Conservation (phyloP, 805 yeast species). For the Metschnikowia reukaufii region DNA sequence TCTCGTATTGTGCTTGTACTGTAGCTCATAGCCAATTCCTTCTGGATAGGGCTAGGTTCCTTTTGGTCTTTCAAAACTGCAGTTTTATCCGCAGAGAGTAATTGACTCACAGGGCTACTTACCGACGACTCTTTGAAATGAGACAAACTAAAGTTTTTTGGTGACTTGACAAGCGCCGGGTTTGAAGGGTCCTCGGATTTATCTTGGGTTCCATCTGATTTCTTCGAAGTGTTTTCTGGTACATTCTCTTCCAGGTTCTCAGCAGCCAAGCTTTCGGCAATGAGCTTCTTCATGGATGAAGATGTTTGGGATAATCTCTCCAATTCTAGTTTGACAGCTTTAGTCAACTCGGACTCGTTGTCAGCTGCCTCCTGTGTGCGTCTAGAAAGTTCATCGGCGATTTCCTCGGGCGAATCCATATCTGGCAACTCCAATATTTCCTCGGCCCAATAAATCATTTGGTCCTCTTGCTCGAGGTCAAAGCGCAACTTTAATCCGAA, state of each 20-base stretch:
- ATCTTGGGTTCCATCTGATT: not conserved
- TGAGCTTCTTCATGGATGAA: slow-evolving; percentile 16
- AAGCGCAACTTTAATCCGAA: slow-evolving; percentile 47
- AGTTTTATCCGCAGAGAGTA: slow-evolving; percentile 23
- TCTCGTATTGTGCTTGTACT: slow-evolving; percentile 41
- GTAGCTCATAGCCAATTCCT: slow-evolving; percentile 29
- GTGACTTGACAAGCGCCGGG: slow-evolving; percentile 34
- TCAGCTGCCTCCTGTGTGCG: slow-evolving; percentile 9
- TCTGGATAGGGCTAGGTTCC: slow-evolving; percentile 5
- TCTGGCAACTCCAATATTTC: slow-evolving; percentile 6
- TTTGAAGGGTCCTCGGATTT: slow-evolving; percentile 17
- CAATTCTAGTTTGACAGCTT: slow-evolving; percentile 35
- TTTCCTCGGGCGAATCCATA: slow-evolving; percentile 10
- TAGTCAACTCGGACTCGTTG: slow-evolving; percentile 33
- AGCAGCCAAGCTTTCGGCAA: too few relatives aligned
- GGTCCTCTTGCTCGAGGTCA: slow-evolving; percentile 39
- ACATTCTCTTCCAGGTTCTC: not conserved
- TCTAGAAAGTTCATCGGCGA: slow-evolving; percentile 10
- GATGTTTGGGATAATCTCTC: slow-evolving; percentile 21
- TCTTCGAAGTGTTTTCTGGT: not conserved
- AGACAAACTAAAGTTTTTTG: slow-evolving; percentile 41
- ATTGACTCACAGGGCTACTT: slow-evolving; percentile 36
- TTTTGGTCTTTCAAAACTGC: not conserved
- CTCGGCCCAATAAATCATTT: slow-evolving; percentile 8
- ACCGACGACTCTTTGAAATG: slow-evolving; percentile 33